Base-by-base conservation (phyloP, 2,329 filamentous ascomycete genomes). In the Fusarium tricinctum region DNA sequence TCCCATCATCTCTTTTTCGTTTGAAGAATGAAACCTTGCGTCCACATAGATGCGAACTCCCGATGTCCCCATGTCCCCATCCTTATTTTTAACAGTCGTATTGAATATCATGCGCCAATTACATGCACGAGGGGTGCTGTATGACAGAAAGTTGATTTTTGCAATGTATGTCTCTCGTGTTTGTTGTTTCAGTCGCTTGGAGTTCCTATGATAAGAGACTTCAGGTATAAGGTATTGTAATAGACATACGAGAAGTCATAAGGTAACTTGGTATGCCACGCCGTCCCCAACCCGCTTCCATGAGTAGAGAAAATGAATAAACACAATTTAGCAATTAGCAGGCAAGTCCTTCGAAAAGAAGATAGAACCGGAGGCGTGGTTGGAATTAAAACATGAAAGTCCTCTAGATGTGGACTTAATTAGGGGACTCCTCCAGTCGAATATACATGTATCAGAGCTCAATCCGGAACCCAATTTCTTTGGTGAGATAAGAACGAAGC, bases 391-490 rank as follows among this genome's bases (percentile, higher is more conserved):
- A 42, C 35, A 67, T 47, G 57, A 54, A 71, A 69, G 57, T 66
- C 72, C 59, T 74, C 72, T 65, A 69, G 58, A 70, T 69, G 70
- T 58, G 74, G 73, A 63, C 47, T 68, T 66, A 63, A 62, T 69
- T 67, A 63, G 70, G 63, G 46, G 71, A 57, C 58, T 57, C 58
- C 53, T 68, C 56, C 58, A 30, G 28, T 30, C 28, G 28, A 30
- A 13, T 30, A 12, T 30, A 30, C 28, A 30, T 30, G 12, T 30
- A 30, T 30, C 28, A 30, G 12, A 30, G 28, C 28, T 30, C 28
- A 10, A 30, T 10, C 28, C 10, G 28, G 12, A 30, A 30, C 28
- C 28, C 28, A 30, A 30, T 30, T 30, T 30, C 28, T 30, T 30
- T 30, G 10, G 28, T 30, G 10, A 30, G 13, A 13, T 30, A 13